Evolutionary conservation across 805 yeast species (phyloP).

Genomic region (Nakazawaea ishiwadae): DNA sequence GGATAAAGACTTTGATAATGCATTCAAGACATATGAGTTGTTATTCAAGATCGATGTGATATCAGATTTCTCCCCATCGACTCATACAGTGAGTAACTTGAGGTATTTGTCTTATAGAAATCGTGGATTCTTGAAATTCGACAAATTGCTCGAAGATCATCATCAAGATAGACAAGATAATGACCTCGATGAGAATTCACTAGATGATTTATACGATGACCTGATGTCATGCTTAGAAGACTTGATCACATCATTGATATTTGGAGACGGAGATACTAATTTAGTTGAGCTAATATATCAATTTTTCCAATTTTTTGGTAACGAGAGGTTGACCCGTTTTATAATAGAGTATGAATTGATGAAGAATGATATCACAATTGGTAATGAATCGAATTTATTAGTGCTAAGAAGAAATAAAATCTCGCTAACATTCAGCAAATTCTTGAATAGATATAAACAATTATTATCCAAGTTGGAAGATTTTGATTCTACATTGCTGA

Average conservation of each 20-base stretch:
- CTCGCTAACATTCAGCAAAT: neutral
- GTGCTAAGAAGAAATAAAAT: slow-evolving; percentile 7
- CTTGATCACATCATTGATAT: slow-evolving; percentile 56
- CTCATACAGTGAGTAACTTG: slow-evolving; percentile 70
- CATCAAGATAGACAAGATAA: slow-evolving; percentile 17
- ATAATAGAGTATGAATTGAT: slow-evolving; percentile 56
- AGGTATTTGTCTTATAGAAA: slow-evolving; percentile 79
- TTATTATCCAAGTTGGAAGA: slow-evolving; percentile 4
- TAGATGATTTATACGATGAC: slow-evolving; percentile 16
- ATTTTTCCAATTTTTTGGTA: slow-evolving; percentile 45
- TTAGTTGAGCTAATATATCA: slow-evolving; percentile 46
- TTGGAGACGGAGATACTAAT: slow-evolving; percentile 62
- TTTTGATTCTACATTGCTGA: neutral
- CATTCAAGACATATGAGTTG: slow-evolving; percentile 53
- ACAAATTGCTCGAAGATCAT: slow-evolving; percentile 25
- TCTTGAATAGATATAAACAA: slow-evolving; percentile 2
- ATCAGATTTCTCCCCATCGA: slow-evolving; percentile 34
- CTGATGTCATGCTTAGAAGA: slow-evolving; percentile 45
- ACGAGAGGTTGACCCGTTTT: slow-evolving; percentile 45
- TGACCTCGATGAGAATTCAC: slow-evolving; percentile 21
- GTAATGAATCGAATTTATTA: slow-evolving; percentile 11
- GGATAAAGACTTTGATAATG: slow-evolving; percentile 36
- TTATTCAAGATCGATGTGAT: slow-evolving; percentile 70
- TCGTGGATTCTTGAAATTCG: slow-evolving; percentile 67
- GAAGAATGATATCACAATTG: slow-evolving; percentile 28